Conservation (phyloP, 495 filamentous ascomycete species). For the Penicillium ucsense region DNA sequence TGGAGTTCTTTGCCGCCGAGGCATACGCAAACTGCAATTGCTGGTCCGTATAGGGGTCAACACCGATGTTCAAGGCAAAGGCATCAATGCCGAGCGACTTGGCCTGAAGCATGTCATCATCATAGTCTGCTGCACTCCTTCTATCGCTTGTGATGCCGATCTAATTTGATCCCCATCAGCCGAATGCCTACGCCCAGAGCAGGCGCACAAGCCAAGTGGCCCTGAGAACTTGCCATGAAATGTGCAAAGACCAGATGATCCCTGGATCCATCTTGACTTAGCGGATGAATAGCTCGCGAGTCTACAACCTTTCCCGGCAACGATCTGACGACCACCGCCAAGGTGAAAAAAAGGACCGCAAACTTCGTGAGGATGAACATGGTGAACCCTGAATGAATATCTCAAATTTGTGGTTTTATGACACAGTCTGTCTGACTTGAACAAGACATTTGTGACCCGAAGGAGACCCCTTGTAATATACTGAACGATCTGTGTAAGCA, state of each 20-base stretch:
- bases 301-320: not conserved
- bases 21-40: constrained; percentile 48
- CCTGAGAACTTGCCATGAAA: constrained; percentile 40
- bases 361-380: constrained; percentile 1
- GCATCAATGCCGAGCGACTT: constrained; percentile 48
- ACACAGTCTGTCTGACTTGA: too few relatives aligned
- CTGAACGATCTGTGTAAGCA: too few relatives aligned
- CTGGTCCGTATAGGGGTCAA: constrained; percentile 40
- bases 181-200: too few relatives aligned
- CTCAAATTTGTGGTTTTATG: too few relatives aligned
- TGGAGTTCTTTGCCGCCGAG: constrained; percentile 45
- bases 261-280: not conserved
- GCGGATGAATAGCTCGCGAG: too few relatives aligned
- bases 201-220: too few relatives aligned
- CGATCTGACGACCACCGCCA: not conserved
- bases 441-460: too few relatives aligned
- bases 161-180: constrained; percentile 10
- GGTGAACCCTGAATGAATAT: not conserved
- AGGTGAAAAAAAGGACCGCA: not conserved
- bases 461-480: too few relatives aligned
- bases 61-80: constrained; percentile 50
- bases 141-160: constrained; percentile 46
- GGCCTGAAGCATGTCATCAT: constrained; percentile 47
- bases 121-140: constrained; percentile 39
- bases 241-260: constrained; percentile 46